A percentile compares a stretch with the other conserved stretches of the same genome.
Evolutionary conservation across 1,284 basidiomycete genomes (phyloP).

Genomic region (Neolentinus lepideus): DNA sequence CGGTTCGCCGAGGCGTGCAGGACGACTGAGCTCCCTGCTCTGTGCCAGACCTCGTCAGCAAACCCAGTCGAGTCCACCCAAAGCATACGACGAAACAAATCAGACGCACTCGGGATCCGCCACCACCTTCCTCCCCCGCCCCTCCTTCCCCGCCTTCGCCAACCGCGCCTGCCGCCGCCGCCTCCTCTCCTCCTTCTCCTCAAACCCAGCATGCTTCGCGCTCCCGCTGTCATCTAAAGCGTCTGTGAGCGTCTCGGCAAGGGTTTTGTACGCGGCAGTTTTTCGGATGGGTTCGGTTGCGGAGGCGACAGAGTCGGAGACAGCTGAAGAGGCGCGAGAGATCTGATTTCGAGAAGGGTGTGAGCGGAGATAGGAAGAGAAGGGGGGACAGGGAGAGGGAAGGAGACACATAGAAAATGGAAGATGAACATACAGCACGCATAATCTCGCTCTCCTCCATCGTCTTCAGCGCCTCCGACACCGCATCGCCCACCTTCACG

Average conservation of each 20-base stretch:
- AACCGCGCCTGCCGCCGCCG: constrained; percentile 68
- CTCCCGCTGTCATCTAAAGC: constrained; percentile 92
- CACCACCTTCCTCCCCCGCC: constrained; percentile 42
- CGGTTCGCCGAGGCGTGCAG: constrained; percentile 76
- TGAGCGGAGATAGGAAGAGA: neutral
- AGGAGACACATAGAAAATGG: too few species aligned
- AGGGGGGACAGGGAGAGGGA: too few species aligned
- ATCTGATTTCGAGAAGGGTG: constrained; percentile 38
- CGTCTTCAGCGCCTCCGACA: constrained; percentile 80
- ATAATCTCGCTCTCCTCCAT: constrained; percentile 95
- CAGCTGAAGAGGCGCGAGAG: constrained; percentile 70
- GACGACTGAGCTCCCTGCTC: constrained; percentile 81
- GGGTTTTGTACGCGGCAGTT: constrained; percentile 89
- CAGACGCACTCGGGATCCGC: constrained; percentile 74
- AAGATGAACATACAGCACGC: constrained; percentile 55
- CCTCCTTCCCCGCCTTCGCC: constrained; percentile 74
- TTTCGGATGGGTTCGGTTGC: constrained; percentile 93
- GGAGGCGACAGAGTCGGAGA: constrained; percentile 73
- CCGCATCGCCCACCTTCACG: constrained; percentile 90
- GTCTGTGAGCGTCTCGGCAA: constrained; percentile 86
- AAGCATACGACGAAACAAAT: neutral
- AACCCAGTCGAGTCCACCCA: neutral
- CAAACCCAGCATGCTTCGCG: constrained; percentile 89
- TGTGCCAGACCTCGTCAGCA: constrained; percentile 24
- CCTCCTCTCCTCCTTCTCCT: constrained; percentile 85